Percentiles rank a stretch among this genome's conserved stretches.
These are phyloP conservation scores for Nitzschia palea DNA, from an alignment of 108 stramenopile species.

Conservation along the genomic window DNA sequence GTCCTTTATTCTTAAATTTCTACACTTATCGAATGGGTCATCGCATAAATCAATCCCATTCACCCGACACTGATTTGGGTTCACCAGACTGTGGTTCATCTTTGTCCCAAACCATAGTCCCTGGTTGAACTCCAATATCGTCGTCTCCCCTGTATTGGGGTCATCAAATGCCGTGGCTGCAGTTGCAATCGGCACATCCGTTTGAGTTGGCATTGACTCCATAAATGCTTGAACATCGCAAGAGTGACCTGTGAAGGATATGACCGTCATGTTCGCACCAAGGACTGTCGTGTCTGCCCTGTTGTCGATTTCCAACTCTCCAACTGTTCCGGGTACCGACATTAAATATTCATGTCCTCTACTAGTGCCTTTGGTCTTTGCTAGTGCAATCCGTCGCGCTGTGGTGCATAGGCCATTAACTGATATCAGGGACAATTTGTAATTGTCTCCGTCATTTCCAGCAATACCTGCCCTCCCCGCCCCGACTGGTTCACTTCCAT, in stretches of 20 bases:
- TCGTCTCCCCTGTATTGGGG: neutral
- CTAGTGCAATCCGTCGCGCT: too few relatives aligned
- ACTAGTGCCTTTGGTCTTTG: too few relatives aligned
- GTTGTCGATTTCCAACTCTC: neutral
- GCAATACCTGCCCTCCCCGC: too few relatives aligned
- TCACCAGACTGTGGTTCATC: neutral
- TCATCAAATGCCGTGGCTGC: neutral
- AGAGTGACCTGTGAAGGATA: neutral
- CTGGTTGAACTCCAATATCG: neutral
- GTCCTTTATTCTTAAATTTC: too few relatives aligned
- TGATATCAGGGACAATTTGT: too few relatives aligned
- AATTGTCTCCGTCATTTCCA: too few relatives aligned
- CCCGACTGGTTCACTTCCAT: too few relatives aligned
- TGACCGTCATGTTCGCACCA: neutral
- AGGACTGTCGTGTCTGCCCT: neutral
- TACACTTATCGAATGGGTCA: too few relatives aligned
- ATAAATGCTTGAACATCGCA: neutral
- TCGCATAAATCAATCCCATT: slow-evolving; percentile 3
- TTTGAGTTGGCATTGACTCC: neutral
- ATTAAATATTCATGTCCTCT: too few relatives aligned
- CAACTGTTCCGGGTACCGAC: neutral
- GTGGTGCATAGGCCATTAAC: too few relatives aligned
- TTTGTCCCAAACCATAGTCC: neutral
- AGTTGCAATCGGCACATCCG: neutral
- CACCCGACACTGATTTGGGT: neutral